Evolutionary conservation across 345 rosid genomes (phyloP).

Genomic region (Punica granatum): DNA sequence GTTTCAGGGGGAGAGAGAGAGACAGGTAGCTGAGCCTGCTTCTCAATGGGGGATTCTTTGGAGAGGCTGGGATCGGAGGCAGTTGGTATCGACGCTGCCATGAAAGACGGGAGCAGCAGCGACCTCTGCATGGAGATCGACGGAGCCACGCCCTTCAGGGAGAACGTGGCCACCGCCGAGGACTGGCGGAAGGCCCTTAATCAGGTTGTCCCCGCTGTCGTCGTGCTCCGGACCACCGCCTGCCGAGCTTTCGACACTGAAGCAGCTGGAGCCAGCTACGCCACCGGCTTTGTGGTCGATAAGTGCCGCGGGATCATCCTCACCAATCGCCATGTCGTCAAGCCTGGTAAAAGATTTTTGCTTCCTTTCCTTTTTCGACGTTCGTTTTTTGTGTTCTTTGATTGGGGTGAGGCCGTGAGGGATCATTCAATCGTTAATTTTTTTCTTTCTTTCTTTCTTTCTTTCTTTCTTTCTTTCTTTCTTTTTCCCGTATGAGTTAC

Average conservation of each 20-base stretch:
- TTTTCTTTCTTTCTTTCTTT: not conserved
- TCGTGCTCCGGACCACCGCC: constrained; percentile 73
- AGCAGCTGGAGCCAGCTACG: constrained; percentile 62
- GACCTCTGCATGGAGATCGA: constrained; percentile 66
- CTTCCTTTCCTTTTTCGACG: not conserved
- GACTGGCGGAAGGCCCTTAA: constrained; percentile 78
- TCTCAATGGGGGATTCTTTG: constrained; percentile 48
- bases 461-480: too few relatives aligned
- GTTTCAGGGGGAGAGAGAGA: too few relatives aligned
- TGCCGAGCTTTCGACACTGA: constrained; percentile 93
- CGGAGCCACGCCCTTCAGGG: constrained; percentile 28
- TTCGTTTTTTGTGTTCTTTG: too few relatives aligned
- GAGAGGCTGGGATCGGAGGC: constrained; percentile 42
- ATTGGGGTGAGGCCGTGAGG: not conserved
- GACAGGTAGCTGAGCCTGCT: too few relatives aligned
- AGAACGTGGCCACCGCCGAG: constrained; percentile 60
- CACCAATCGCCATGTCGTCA: constrained; percentile 95
- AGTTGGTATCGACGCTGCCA: constrained; percentile 34
- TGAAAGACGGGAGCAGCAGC: constrained; percentile 23
- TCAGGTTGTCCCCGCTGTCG: constrained; percentile 85
- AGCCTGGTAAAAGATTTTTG: constrained; percentile 42
- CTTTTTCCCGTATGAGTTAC: too few relatives aligned
- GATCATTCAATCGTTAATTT: not conserved
- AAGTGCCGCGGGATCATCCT: constrained; percentile 86
- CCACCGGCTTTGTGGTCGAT: constrained; percentile 90